Evolutionary conservation across 345 rosid genomes (phyloP).

Genomic region (Aegle marmelos): DNA sequence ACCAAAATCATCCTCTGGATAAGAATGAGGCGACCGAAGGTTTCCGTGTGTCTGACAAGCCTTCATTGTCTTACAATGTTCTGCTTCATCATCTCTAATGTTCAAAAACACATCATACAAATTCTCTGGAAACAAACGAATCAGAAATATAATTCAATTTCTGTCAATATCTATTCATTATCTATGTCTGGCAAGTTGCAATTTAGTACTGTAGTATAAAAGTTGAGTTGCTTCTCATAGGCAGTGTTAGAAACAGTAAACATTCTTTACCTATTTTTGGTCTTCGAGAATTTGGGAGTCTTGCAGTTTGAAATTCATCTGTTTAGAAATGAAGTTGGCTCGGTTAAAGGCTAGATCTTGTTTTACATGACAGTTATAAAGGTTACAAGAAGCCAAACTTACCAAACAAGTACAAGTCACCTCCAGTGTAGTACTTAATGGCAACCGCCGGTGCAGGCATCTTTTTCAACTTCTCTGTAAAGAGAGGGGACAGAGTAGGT

Average conservation of each 20-base stretch:
- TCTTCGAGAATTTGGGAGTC: conserved; percentile 83
- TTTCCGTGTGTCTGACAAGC: conserved; percentile 87
- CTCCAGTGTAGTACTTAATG: conserved; percentile 81
- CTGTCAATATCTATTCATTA: neutral
- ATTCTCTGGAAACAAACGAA: conserved; percentile 51
- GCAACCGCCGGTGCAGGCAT: conserved; percentile 92
- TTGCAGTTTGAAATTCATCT: conserved; percentile 96
- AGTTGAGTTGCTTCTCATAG: neutral
- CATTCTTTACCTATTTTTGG: conserved; percentile 68
- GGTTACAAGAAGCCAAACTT: conserved; percentile 23
- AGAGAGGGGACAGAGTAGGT: conserved; percentile 7
- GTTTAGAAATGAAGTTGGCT: conserved; percentile 18
- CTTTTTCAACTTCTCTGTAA: conserved; percentile 74
- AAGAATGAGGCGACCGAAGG: conserved; percentile 87
- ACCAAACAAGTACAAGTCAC: conserved; percentile 91
- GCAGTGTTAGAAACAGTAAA: neutral
- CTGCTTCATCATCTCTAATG: conserved; percentile 95
- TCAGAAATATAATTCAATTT: neutral
- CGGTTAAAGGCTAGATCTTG: neutral
- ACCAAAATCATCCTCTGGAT: conserved; percentile 30
- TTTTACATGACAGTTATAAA: neutral
- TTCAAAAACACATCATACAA: conserved; percentile 85
- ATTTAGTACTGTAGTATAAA: neutral
- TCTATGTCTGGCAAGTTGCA: neutral
- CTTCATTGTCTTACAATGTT: conserved; percentile 95